Evolutionary conservation across 805 yeast species (phyloP).

Genomic region (Wickerhamiella brachini): DNA sequence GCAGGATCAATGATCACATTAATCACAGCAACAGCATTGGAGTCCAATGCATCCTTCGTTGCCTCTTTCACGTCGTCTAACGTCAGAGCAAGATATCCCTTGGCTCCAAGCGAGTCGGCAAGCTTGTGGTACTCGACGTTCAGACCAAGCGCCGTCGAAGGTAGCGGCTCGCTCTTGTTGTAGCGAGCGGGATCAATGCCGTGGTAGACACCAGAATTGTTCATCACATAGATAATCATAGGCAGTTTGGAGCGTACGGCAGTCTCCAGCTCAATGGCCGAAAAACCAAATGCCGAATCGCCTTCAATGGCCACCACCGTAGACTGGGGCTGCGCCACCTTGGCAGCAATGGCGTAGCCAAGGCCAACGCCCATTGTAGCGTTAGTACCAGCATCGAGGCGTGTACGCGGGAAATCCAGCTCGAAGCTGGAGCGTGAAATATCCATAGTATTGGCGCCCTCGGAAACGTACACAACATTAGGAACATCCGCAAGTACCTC

Average conservation of each 20-base stretch:
- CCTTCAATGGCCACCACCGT: constrained; percentile 51
- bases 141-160: constrained; percentile 46
- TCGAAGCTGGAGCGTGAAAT: constrained; percentile 50
- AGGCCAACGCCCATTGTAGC: constrained; percentile 70
- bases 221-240: constrained; percentile 49
- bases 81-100: constrained; percentile 36
- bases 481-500: constrained; percentile 24
- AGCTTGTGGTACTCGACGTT: constrained; percentile 44
- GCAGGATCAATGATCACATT: constrained; percentile 55
- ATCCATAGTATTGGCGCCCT: constrained; percentile 75
- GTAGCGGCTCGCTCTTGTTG: constrained; percentile 24
- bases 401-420: constrained; percentile 34
- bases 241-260: constrained; percentile 42
- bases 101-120: constrained; percentile 42
- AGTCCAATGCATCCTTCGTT: constrained; percentile 26
- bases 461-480: constrained; percentile 37
- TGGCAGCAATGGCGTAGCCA: constrained; percentile 57
- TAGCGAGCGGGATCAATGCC: constrained; percentile 33
- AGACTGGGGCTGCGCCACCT: constrained; percentile 30
- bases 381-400: constrained; percentile 62
- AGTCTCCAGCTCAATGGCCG: constrained; percentile 62
- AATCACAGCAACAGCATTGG: constrained; percentile 32
- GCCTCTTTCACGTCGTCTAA: constrained; percentile 28
- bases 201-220: constrained; percentile 60
- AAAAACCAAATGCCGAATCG: constrained; percentile 67